Percentiles rank a stretch among this genome's conserved stretches.
Conservation (phyloP, 2,329 filamentous ascomycete species). For the Ophiocordyceps polyrhachis-furcata region DNA sequence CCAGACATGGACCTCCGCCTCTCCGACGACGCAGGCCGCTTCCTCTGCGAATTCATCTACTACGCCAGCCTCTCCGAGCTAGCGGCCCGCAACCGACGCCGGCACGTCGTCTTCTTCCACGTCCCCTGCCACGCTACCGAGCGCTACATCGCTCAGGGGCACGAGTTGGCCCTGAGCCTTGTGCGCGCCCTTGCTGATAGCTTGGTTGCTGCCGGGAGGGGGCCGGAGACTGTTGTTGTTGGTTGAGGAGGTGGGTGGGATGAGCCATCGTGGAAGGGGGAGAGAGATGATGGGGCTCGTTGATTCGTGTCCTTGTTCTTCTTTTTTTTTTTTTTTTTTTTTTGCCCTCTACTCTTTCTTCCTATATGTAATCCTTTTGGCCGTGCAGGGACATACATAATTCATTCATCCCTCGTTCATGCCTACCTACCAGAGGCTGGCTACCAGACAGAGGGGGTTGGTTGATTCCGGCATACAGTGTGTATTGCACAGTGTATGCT, state of each 20-base stretch:
- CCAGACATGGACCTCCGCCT: slow-evolving; percentile 29
- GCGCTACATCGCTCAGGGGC: slow-evolving; percentile 26
- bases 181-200: slow-evolving; percentile 38
- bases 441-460: background rate
- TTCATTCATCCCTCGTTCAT: too few species aligned
- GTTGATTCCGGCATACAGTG: background rate
- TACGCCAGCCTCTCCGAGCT: slow-evolving; percentile 47
- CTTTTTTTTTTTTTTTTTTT: background rate
- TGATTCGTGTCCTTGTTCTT: background rate
- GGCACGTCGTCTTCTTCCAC: slow-evolving; percentile 50
- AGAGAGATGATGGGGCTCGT: background rate
- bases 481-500: background rate
- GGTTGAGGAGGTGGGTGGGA: too few species aligned
- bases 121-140: slow-evolving; percentile 43
- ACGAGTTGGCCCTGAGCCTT: slow-evolving; percentile 32
- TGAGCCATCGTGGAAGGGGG: too few species aligned
- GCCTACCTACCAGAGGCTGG: background rate
- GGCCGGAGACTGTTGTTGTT: too few species aligned
- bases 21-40: slow-evolving; percentile 53
- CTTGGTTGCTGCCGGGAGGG: background rate
- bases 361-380: too few species aligned
- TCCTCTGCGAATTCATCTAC: slow-evolving; percentile 64
- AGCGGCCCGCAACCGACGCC: slow-evolving; percentile 23
- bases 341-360: too few species aligned
- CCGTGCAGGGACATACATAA: too few species aligned